Evolutionary conservation across 225 moss, liverwort and hornwort species (phyloP).

Genomic region (Marchantia polymorpha): DNA sequence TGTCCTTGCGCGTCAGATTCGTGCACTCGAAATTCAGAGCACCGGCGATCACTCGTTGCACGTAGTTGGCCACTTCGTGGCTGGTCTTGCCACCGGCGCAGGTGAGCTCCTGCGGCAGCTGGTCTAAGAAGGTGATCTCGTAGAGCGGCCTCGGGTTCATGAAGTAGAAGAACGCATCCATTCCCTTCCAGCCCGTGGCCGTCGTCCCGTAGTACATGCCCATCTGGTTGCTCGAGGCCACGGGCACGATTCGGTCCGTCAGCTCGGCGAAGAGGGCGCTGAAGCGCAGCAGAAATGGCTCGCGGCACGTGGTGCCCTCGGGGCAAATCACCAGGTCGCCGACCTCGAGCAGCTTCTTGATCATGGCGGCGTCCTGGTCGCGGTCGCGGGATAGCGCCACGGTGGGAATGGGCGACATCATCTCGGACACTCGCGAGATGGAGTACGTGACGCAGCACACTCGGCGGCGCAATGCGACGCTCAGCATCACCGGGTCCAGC

Average conservation of each 20-base stretch:
- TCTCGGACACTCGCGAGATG: conserved; percentile 47
- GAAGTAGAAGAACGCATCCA: conserved; percentile 60
- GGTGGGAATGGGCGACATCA: conserved; percentile 50
- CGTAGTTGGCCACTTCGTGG: conserved; percentile 53
- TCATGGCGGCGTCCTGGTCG: conserved; percentile 47
- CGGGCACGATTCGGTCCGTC: conserved; percentile 47
- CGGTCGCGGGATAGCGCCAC: conserved; percentile 44
- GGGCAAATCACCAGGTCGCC: conserved; percentile 57
- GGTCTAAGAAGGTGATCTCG: conserved; percentile 51
- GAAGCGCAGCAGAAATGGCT: conserved; percentile 56
- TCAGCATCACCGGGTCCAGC: conserved; percentile 51
- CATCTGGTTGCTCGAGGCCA: conserved; percentile 45
- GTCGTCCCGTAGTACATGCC: conserved; percentile 60
- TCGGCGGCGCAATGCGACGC: conserved; percentile 44
- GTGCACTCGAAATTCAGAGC: conserved; percentile 57
- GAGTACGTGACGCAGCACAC: conserved; percentile 57
- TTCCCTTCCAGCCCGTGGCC: conserved; percentile 52
- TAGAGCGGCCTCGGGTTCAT: conserved; percentile 57
- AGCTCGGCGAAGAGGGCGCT: conserved; percentile 56
- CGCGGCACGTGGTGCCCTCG: conserved; percentile 59
- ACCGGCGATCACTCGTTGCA: conserved; percentile 48
- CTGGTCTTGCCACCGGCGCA: conserved; percentile 38
- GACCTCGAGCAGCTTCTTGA: conserved; percentile 38
- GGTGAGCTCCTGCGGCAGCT: conserved; percentile 48
- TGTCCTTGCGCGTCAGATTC: conserved; percentile 55